Percentiles rank a stretch among this genome's conserved stretches.
phyloP scores from a whole-genome alignment of 768 basidiomycete genomes.

The Tricholoma saponaceum region DNA sequence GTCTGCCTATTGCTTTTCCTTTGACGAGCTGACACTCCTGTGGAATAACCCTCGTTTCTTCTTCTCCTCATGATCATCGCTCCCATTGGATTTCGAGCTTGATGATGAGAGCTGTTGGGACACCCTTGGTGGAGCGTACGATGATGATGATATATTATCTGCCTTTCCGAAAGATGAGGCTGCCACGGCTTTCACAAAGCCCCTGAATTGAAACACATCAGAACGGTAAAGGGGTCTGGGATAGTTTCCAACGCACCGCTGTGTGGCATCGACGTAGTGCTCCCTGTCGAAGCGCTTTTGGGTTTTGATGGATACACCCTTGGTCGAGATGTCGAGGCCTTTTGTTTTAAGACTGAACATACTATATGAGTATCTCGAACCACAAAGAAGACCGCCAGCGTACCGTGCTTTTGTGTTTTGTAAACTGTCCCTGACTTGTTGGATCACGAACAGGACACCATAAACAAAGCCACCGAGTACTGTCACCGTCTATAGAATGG shows the following conservation, averaged over 20 bases:
- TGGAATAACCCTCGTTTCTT: conserved; percentile 1
- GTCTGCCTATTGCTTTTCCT: not conserved
- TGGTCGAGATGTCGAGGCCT: conserved; percentile 54
- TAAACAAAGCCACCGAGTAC: conserved; percentile 44
- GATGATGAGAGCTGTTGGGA: not conserved
- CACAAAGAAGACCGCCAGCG: conserved; percentile 12
- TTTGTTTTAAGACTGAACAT: conserved; percentile 46
- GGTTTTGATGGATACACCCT: conserved; percentile 66
- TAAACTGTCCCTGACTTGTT: conserved; percentile 37
- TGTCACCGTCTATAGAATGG: conserved; percentile 38
- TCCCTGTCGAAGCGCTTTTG: conserved; percentile 53
- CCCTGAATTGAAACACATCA: conserved; percentile 27
- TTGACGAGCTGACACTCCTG: not conserved
- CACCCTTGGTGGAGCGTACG: not conserved
- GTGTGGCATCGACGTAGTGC: conserved; percentile 70
- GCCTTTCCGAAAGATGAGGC: conserved; percentile 40
- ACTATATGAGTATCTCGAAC: not conserved
- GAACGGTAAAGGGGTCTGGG: not conserved
- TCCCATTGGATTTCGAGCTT: not conserved
- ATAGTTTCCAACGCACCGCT: conserved; percentile 42
- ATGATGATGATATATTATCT: not conserved
- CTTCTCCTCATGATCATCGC: not conserved
- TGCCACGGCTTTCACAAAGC: conserved; percentile 48
- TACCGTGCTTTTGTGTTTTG: conserved; percentile 54
- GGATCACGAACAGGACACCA: conserved; percentile 33